Evolutionary conservation across 306 rosid genomes (phyloP), one percentile per base, ranked within the genome.

Genomic region (Lathyrus tuberosus): DNA sequence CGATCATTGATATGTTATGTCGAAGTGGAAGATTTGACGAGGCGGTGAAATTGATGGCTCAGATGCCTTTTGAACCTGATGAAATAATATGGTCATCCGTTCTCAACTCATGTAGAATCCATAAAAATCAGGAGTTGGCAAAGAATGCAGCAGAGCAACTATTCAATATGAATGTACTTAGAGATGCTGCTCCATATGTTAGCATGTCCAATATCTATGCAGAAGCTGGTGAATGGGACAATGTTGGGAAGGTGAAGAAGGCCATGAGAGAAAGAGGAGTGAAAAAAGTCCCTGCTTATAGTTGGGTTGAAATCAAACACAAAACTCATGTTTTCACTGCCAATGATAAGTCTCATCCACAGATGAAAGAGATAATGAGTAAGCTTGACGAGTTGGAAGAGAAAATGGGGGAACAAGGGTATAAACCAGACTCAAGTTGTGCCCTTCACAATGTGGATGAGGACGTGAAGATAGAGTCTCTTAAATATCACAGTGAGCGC

Each of bases 171-270:
- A 67, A 75, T 44, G 81, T 54, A 57, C 89, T 94, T 28, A 80
- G 91, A 75, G 83, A 91, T 58, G 95, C 95, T 70, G 90, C 85
- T 52, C 87, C 96, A 61, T 94, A 87, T 69, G 83, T 91, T 73
- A 86, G 54, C 83, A 78, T 94, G 90, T 83, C 98, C 18, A 94
- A 88, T 78, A 88, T 94, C 62, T 91, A 90, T 67, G 97, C 98
- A 62, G 92, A 75, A 70, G 86, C 86, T 28, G 98, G 95, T 70
- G 77, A 87, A 73, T 90, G 98, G 97, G 96, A 94, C 44, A 83
- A 72, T 79, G 96, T 85, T 17, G 84, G 88, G 16, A 87, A 83
- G 75, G 86, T 91, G 75, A 91, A 84, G 91, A 88, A 83, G 73
- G 97, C 89, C 0, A 88, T 83, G 97, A 82, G 92, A 79, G 96